Percentiles rank a stretch among this genome's conserved stretches.
These are phyloP conservation scores for Gossypium rotundifolium DNA, from an alignment of 345 rosid species.

Conservation along the genomic window DNA sequence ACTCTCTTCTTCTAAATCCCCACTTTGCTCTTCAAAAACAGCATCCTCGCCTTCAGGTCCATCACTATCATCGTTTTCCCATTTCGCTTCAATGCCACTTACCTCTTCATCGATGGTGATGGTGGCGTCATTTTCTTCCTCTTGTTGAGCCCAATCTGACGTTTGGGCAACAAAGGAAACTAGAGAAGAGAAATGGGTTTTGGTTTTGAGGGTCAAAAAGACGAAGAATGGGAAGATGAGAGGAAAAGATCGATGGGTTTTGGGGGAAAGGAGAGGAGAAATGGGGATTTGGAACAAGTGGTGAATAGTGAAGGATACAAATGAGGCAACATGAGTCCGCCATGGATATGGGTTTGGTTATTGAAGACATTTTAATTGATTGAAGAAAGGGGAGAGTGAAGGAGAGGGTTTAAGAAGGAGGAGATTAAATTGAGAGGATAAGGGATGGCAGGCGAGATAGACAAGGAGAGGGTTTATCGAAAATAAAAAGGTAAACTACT, in stretches of 20 bases:
- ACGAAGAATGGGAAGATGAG: constrained; percentile 9
- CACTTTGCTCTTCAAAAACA: constrained; percentile 11
- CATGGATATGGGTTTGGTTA: constrained; percentile 49
- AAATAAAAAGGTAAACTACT: too few relatives aligned
- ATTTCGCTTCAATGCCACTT: constrained; percentile 10
- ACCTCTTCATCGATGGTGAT: constrained; percentile 30
- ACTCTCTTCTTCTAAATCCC: constrained; percentile 20
- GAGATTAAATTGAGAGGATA: neutral
- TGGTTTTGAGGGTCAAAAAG: constrained; percentile 34
- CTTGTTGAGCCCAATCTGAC: constrained; percentile 46
- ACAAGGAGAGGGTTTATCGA: neutral
- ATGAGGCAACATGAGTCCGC: constrained; percentile 47
- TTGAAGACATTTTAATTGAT: constrained; percentile 32
- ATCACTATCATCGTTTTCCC: constrained; percentile 31
- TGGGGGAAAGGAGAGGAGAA: constrained; percentile 25
- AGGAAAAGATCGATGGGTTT: constrained; percentile 33
- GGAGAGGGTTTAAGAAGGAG: constrained; percentile 7
- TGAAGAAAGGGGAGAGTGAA: constrained; percentile 18
- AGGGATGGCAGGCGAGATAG: neutral
- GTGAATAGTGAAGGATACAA: constrained; percentile 42
- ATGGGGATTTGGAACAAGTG: constrained; percentile 31
- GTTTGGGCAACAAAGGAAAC: constrained; percentile 51
- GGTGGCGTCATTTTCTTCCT: constrained; percentile 33
- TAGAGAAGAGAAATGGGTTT: constrained; percentile 34
- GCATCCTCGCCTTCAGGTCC: constrained; percentile 33